Evolutionary conservation across 2,329 filamentous ascomycete genomes (phyloP).

Genomic region (Lasiodiplodia sp.): DNA sequence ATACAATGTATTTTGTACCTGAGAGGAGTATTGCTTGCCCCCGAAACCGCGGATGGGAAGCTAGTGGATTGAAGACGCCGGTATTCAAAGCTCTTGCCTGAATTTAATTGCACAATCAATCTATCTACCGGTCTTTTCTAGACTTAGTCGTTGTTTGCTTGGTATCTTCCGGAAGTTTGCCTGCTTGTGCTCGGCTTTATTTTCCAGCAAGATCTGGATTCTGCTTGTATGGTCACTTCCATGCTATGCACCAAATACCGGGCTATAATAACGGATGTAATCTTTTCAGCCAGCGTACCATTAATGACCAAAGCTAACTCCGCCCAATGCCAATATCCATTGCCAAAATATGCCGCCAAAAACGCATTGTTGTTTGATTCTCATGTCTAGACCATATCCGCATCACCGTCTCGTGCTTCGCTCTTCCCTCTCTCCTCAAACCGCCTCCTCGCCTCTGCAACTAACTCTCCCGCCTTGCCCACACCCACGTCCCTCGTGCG

Average conservation of each 20-base stretch:
- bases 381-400: constrained; percentile 2
- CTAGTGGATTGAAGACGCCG: no score
- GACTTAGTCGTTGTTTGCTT: no score
- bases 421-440: constrained; percentile 50
- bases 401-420: constrained; percentile 14
- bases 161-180: no score
- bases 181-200: no score
- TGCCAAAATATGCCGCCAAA: neutral
- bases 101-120: no score
- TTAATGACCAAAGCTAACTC: neutral
- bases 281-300: no score
- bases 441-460: constrained; percentile 67
- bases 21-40: no score
- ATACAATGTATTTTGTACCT: no score
- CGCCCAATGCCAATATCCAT: constrained; percentile 3
- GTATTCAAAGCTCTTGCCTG: no score
- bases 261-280: neutral
- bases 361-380: neutral
- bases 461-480: constrained; percentile 83
- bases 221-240: neutral
- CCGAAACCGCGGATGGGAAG: no score
- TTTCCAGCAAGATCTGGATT: neutral
- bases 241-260: neutral
- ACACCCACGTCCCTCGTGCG: constrained; percentile 81
- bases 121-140: no score